Conservation (phyloP, 2,329 filamentous ascomycete species). For the Whalleya microplaca region DNA sequence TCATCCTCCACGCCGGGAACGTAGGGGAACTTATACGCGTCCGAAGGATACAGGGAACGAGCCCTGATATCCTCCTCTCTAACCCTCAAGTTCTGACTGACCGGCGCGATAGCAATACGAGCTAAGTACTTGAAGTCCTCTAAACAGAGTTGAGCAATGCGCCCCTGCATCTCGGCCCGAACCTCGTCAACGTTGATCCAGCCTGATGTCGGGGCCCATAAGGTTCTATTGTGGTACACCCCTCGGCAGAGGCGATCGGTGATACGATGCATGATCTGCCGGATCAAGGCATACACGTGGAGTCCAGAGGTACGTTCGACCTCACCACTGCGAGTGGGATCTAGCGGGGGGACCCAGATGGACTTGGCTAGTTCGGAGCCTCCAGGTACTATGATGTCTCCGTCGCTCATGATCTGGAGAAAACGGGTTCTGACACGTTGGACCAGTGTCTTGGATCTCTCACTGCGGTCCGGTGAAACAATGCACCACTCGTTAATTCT, state of each 20-base stretch:
- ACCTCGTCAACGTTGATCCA: slow-evolving; percentile 26
- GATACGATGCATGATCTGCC: slow-evolving; percentile 19
- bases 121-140: slow-evolving; percentile 18
- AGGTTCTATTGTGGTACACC: neutral
- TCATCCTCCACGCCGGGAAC: neutral
- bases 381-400: slow-evolving; percentile 6
- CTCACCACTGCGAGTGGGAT: too few species aligned
- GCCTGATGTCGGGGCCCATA: slow-evolving; percentile 12
- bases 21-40: neutral
- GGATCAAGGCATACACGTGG: slow-evolving; percentile 16
- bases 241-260: slow-evolving; percentile 10
- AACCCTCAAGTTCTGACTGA: neutral
- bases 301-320: too few species aligned
- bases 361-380: neutral
- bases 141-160: slow-evolving; percentile 21
- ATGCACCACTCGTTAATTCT: slow-evolving; percentile 15
- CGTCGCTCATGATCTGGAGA: slow-evolving; percentile 5
- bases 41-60: neutral
- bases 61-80: neutral
- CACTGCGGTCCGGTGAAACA: slow-evolving; percentile 3
- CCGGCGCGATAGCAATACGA: slow-evolving; percentile 21
- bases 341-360: slow-evolving; percentile 14
- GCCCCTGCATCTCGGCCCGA: slow-evolving; percentile 26
- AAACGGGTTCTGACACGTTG: slow-evolving; percentile 11
- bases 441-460: neutral